A percentile compares a stretch with the other conserved stretches of the same genome.
phyloP scores from a whole-genome alignment of 1,284 basidiomycete species.

The Meira miltonrushii region DNA sequence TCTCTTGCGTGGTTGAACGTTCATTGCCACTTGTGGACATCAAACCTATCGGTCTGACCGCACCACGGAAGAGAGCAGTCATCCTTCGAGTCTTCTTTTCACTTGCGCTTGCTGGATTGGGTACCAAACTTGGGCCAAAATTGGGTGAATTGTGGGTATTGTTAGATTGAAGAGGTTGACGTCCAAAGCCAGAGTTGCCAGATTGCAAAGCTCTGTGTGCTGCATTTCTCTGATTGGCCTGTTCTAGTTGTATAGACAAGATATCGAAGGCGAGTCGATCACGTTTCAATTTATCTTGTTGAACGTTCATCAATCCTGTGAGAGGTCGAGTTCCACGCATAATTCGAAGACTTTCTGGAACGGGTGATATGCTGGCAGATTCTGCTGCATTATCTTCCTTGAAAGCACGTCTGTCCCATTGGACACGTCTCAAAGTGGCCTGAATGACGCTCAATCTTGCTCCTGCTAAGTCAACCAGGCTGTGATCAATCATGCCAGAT shows the following conservation, averaged over 20 bases:
- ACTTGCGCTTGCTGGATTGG: conserved; percentile 9
- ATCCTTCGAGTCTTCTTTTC: conserved; percentile 36
- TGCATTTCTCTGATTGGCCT: background rate
- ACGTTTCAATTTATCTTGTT: conserved; percentile 39
- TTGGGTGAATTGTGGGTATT: background rate
- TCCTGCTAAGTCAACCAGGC: conserved; percentile 22
- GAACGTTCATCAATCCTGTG: conserved; percentile 22
- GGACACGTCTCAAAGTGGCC: conserved; percentile 26
- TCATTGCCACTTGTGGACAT: conserved; percentile 14
- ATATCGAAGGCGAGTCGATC: conserved; percentile 28
- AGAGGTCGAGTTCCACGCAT: conserved; percentile 23
- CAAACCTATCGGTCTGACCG: conserved; percentile 30
- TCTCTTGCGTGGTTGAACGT: conserved; percentile 14
- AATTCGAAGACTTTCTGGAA: conserved; percentile 17
- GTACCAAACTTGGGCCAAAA: background rate
- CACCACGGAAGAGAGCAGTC: conserved; percentile 48
- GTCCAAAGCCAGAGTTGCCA: no score
- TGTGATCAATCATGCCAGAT: conserved; percentile 6
- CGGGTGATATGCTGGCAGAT: conserved; percentile 23
- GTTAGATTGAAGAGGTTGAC: conserved; percentile 3
- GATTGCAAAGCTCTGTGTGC: no score
- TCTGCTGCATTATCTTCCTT: conserved; percentile 43
- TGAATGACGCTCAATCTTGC: conserved; percentile 36
- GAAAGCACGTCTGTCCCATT: conserved; percentile 41
- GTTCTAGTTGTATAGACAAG: conserved; percentile 10